phyloP scores from a whole-genome alignment of 148 eudicot species.

The Vaccinium macrocarpon region DNA sequence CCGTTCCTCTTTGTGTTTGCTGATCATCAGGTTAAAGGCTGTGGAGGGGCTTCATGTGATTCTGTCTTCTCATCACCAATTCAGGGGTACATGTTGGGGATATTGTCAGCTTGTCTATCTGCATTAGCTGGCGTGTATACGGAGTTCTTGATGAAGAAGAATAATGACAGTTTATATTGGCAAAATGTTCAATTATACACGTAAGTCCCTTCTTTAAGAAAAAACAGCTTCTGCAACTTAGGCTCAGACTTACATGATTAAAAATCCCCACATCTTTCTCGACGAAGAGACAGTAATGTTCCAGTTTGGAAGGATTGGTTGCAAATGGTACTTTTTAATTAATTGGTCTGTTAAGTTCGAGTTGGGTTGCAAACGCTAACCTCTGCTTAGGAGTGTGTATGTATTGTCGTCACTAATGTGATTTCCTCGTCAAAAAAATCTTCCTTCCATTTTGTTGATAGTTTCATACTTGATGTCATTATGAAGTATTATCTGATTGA shows the following conservation, averaged over 20 bases:
- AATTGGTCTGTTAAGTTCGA: neutral
- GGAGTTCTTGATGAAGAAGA: constrained; percentile 96
- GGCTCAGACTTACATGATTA: neutral
- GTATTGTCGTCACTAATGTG: neutral
- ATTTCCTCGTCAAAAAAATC: neutral
- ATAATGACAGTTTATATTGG: constrained; percentile 93
- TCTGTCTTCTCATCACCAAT: constrained; percentile 92
- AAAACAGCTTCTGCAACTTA: neutral
- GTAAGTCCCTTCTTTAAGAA: constrained; percentile 46
- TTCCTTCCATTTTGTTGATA: neutral
- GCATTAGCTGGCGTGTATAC: constrained; percentile 98
- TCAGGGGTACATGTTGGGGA: constrained; percentile 88
- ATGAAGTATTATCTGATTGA: neutral
- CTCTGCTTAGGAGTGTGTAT: neutral
- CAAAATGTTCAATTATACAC: constrained; percentile 94
- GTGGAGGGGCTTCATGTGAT: constrained; percentile 86
- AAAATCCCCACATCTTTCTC: neutral
- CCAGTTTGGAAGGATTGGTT: neutral
- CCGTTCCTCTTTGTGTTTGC: neutral
- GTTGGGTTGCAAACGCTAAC: neutral
- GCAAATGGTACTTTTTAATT: constrained; percentile 3
- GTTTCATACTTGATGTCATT: neutral
- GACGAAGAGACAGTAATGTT: neutral
- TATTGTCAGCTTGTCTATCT: constrained; percentile 95
- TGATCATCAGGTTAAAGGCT: constrained; percentile 74